These are phyloP conservation scores for Trichoderma hamatum DNA, from an alignment of 2,329 filamentous ascomycete species.

Conservation along the genomic window DNA sequence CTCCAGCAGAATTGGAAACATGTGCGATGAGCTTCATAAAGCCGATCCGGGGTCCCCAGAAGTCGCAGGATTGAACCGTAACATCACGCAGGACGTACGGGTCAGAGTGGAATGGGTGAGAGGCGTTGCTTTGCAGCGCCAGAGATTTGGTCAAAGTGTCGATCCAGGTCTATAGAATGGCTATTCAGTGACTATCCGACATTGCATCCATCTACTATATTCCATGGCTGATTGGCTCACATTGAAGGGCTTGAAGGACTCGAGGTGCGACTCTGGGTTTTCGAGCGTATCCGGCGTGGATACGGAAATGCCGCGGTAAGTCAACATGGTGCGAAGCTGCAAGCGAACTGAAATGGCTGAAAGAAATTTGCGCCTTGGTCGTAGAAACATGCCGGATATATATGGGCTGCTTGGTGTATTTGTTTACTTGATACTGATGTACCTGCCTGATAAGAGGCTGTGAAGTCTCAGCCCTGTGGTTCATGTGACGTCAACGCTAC, in stretches of 20 bases:
- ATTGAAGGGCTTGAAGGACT: slow-evolving; percentile 52
- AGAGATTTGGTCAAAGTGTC: slow-evolving; percentile 52
- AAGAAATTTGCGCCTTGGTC: neutral
- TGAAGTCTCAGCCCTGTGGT: neutral
- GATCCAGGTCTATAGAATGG: slow-evolving; percentile 50
- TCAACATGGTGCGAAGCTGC: slow-evolving; percentile 18
- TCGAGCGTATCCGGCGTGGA: slow-evolving; percentile 45
- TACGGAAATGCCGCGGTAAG: slow-evolving; percentile 38
- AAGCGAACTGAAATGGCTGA: neutral
- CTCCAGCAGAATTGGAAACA: slow-evolving; percentile 52
- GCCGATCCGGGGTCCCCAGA: slow-evolving; percentile 55
- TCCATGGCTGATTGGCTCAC: slow-evolving; percentile 36
- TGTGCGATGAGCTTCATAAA: slow-evolving; percentile 59
- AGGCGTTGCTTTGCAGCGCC: slow-evolving; percentile 45
- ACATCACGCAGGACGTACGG: slow-evolving; percentile 57
- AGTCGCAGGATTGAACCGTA: slow-evolving; percentile 57
- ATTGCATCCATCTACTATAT: too few relatives aligned
- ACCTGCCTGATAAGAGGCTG: neutral
- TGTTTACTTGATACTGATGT: neutral
- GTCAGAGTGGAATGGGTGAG: slow-evolving; percentile 57
- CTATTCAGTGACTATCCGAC: neutral
- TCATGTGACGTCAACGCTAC: neutral
- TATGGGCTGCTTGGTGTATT: neutral
- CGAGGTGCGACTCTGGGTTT: slow-evolving; percentile 43
- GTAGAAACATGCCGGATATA: neutral